Evolutionary conservation across 495 filamentous ascomycete species (phyloP).

Genomic region (Bryoglossum gracile): DNA sequence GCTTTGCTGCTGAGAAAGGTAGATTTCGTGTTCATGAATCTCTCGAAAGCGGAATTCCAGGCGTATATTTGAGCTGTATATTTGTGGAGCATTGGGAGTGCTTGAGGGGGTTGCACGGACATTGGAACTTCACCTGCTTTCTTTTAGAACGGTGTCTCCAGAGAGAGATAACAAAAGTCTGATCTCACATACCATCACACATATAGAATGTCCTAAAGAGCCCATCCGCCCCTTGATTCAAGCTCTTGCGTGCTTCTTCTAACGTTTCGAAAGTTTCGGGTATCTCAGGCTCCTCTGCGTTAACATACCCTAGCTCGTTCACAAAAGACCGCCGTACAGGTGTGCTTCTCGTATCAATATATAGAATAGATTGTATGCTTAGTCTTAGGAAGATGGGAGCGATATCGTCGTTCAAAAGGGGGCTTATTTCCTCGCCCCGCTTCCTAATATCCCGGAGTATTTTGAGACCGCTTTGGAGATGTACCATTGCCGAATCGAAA

Average conservation of each 20-base stretch:
- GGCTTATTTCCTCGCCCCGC: background rate
- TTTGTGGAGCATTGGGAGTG: background rate
- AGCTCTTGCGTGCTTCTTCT: constrained; percentile 11
- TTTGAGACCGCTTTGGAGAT: constrained; percentile 21
- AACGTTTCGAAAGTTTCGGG: constrained; percentile 13
- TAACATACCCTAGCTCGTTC: background rate
- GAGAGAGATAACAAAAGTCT: no score
- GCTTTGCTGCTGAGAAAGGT: constrained; percentile 7
- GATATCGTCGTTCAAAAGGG: constrained; percentile 10
- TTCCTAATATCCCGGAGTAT: constrained; percentile 16
- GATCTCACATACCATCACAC: constrained; percentile 17
- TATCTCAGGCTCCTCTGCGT: background rate
- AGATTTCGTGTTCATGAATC: constrained; percentile 15
- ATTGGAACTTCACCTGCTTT: constrained; percentile 9
- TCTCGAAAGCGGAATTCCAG: constrained; percentile 19
- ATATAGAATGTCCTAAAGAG: constrained; percentile 18
- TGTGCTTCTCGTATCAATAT: constrained; percentile 13
- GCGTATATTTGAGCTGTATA: background rate
- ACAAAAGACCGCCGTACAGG: constrained; percentile 5
- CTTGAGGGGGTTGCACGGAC: background rate
- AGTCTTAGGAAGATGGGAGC: constrained; percentile 14
- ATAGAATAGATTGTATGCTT: constrained; percentile 19
- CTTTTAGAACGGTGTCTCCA: background rate
- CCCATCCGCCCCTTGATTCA: constrained; percentile 12
- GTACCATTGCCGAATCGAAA: constrained; percentile 18